Base-by-base conservation (phyloP, 768 basidiomycete species). In the Hygrophorus pudorinus region DNA sequence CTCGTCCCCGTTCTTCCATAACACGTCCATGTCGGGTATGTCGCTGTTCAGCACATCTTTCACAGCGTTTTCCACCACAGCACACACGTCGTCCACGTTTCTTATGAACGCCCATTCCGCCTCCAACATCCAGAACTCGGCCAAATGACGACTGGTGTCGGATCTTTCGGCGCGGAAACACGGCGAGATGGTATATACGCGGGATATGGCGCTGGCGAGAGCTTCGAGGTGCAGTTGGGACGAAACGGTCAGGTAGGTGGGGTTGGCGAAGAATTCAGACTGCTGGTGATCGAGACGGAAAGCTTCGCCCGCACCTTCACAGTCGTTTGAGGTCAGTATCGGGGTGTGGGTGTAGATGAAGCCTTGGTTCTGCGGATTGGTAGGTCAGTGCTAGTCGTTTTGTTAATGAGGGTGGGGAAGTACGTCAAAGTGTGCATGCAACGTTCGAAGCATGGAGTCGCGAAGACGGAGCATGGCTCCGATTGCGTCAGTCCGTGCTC, bases 111-210 rank as follows among this genome's bases (percentile, higher is more conserved):
- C 79, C 75, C 89, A 82, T 58, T 99, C 96, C 0, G 88, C 93
- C 64, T 99, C 96, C 43, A 97, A 77, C 96, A 99, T 99, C 86
- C 90, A 97, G 62, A 99, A 99, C 61, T 99, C 96, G 41, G 89
- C 80, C 10, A 99, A 75, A 58, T 99, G 96, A n/a, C 94, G 72
- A 27, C 78, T 76, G 1, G 94, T 97, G 52, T 82, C 73, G 2
- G 83, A 86, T 4, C 78, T 78, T 58, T 99, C 96, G 16, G 96
- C 94, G 12, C 96, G 84, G 64, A 99, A 99, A 51, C 85, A 85
- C 0, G 96, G 93, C 0, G 87, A 82, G 17, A 99, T 75, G 1
- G 93, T 93, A 66, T 92, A 99, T 1, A 88, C 85, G 14, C 93
- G 78, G 0, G 83, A 75, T 13, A 93, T 62, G 0, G 88, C 75